A percentile compares a stretch with the other conserved stretches of the same genome.
These are phyloP conservation scores for Venturia effusa DNA, from an alignment of 2,329 filamentous ascomycete genomes.

Conservation along the genomic window DNA sequence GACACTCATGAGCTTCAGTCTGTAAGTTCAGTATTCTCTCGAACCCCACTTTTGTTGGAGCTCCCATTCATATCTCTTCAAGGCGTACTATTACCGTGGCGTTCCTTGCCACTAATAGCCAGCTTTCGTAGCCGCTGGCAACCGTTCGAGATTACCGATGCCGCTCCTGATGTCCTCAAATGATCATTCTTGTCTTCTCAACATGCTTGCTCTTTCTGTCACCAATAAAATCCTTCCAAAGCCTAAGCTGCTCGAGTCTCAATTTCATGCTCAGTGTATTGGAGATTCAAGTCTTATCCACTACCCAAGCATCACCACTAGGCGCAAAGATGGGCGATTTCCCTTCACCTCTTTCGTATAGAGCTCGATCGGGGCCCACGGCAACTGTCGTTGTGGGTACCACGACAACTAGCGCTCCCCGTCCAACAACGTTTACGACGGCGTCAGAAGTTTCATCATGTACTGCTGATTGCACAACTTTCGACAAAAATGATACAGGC, in stretches of 20 bases:
- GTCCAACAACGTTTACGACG: not conserved
- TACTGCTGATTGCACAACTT: not conserved
- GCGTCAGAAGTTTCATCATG: not conserved
- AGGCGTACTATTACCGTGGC: not conserved
- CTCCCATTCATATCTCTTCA: not conserved
- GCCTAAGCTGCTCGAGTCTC: not conserved
- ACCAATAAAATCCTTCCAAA: too few relatives aligned
- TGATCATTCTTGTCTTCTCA: not conserved
- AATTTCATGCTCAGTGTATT: not conserved
- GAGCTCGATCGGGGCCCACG: too few relatives aligned
- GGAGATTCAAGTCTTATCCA: too few relatives aligned
- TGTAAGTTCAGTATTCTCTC: not conserved
- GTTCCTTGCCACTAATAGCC: not conserved
- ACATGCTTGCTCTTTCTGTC: not conserved
- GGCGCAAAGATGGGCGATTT: too few relatives aligned
- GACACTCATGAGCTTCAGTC: not conserved
- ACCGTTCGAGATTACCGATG: not conserved
- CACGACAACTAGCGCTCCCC: not conserved
- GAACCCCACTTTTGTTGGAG: not conserved
- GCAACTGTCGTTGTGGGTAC: not conserved
- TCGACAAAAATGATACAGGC: not conserved
- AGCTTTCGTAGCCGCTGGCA: not conserved
- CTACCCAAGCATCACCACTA: too few relatives aligned
- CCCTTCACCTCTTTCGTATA: too few relatives aligned
- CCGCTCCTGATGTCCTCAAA: not conserved